Base-by-base conservation (phyloP, 768 basidiomycete species). In the Gyrodon lividus region DNA sequence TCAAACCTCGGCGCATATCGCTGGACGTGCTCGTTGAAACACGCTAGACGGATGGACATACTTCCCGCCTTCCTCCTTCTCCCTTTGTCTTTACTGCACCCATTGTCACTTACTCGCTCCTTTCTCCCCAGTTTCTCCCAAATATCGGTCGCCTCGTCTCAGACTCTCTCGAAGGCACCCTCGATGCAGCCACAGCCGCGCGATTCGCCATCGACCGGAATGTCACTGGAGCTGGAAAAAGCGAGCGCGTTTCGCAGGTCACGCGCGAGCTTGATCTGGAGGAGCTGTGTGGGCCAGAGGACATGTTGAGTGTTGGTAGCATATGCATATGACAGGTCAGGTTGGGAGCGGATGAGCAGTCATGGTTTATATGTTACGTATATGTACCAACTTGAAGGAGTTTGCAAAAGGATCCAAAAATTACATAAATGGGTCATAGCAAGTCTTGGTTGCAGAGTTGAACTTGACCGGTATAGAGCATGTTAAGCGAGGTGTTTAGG, bases 61-160 rank as follows among this genome's bases (percentile, higher is more conserved):
- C 47, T 13, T 58, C 58, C 55, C 54, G 37, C 28, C 44, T 31
- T 12, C 8, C 28, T n/a, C 22, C 9, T 9, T 8, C n/a, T n/a
- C n/a, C n/a, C n/a, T n/a, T n/a, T n/a, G n/a, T n/a, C n/a, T n/a
- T n/a, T n/a, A n/a, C n/a, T n/a, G n/a, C n/a, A n/a, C n/a, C n/a
- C n/a, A n/a, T n/a, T n/a, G n/a, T n/a, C n/a, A n/a, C n/a, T n/a
- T n/a, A n/a, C n/a, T n/a, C n/a, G n/a, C n/a, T n/a, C 9, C 46
- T 17, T 47, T 30, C 7, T 34, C 20, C 33, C 23, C 50, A 98
- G 88, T 97, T 97, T 73, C 76, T 96, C 10, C 95, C 95, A 4
- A 81, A 84, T 14, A 77, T 97, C 46, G 94, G 95, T 4, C 66
- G 78, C 8, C 74, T 96, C 35, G 85, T 95, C 24, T 84, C 81